These are phyloP conservation scores for Solanum pennellii DNA, from an alignment of 257 asterid species.

Conservation along the genomic window DNA sequence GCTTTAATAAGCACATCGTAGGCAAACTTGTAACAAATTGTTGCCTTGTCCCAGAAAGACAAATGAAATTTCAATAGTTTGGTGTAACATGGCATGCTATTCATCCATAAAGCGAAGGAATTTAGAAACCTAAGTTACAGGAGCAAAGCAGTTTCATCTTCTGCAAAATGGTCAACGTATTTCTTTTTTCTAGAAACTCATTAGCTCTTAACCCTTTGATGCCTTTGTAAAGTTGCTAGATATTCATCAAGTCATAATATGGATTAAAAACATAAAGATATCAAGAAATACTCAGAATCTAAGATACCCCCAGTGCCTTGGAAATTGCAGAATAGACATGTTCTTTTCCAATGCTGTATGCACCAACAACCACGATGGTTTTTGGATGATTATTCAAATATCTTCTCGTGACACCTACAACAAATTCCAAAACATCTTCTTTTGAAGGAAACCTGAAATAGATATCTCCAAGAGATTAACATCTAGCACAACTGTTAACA, in stretches of 20 bases:
- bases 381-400: constrained; percentile 4
- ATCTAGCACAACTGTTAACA: not conserved
- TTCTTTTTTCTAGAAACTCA: not conserved
- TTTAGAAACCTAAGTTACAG: not conserved
- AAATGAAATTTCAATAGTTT: not conserved
- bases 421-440: constrained; percentile 14
- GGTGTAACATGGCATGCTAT: not conserved
- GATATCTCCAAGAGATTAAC: not conserved
- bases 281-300: not conserved
- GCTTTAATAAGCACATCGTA: not conserved
- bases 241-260: not conserved
- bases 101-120: not conserved
- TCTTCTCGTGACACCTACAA: constrained; percentile 5
- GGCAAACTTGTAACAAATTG: not conserved
- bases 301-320: constrained; percentile 19
- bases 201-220: not conserved
- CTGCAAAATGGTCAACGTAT: not conserved
- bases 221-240: not conserved
- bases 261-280: not conserved
- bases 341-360: constrained; percentile 25
- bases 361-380: constrained; percentile 15
- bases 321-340: constrained; percentile 19
- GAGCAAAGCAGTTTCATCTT: not conserved
- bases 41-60: not conserved
- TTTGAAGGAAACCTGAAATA: constrained; percentile 16